phyloP scores from a whole-genome alignment of 345 rosid genomes.

The Camelina laxa region DNA sequence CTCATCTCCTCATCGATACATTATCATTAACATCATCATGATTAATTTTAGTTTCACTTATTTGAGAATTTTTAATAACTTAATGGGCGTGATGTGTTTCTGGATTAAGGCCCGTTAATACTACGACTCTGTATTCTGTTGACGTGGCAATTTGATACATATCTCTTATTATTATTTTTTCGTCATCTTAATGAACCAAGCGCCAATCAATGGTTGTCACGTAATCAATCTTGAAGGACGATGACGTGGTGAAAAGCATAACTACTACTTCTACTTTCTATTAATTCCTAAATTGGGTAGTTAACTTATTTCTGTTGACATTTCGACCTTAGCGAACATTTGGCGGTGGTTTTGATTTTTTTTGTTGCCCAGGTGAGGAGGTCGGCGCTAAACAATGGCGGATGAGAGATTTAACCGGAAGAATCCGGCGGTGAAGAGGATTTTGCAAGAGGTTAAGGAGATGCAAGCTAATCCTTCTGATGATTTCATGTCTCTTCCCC shows the following conservation, averaged over 20 bases:
- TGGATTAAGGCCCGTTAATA: background rate
- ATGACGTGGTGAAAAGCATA: constrained; percentile 19
- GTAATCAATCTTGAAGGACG: background rate
- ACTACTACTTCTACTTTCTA: background rate
- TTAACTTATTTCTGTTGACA: background rate
- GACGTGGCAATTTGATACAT: no score
- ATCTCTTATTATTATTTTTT: no score
- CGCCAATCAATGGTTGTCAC: background rate
- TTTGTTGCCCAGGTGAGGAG: background rate
- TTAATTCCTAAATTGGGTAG: background rate
- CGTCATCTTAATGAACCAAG: no score
- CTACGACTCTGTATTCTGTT: no score
- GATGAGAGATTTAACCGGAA: constrained; percentile 83
- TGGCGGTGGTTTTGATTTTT: constrained; percentile 18
- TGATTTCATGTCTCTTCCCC: constrained; percentile 97
- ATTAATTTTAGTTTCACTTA: no score
- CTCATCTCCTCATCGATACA: no score
- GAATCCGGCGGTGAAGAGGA: constrained; percentile 97
- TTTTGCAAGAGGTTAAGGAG: constrained; percentile 97
- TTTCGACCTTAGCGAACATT: background rate
- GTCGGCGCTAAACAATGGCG: constrained; percentile 57
- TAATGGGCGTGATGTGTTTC: background rate
- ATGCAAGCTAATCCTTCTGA: constrained; percentile 98
- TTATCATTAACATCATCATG: no score
- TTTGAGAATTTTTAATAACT: no score